A percentile compares a stretch with the other conserved stretches of the same genome.
Evolutionary conservation across 2,329 filamentous ascomycete genomes (phyloP).

Genomic region (Sclerotinia borealis): DNA sequence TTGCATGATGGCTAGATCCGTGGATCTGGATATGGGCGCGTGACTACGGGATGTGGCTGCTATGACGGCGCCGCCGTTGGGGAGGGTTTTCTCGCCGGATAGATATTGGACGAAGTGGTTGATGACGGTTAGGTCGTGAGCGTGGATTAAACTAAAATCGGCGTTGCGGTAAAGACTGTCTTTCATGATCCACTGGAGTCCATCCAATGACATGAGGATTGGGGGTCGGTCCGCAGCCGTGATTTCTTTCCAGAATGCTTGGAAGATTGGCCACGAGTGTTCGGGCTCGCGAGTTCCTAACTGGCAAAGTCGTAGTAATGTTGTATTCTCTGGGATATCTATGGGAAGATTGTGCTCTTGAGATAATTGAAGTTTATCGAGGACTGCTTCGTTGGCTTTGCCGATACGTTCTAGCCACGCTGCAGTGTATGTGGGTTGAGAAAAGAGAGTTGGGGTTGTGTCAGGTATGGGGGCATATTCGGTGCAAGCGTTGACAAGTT

Average conservation of each 20-base stretch:
- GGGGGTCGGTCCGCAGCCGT: constrained; percentile 43
- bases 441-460: constrained; percentile 55
- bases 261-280: constrained; percentile 72
- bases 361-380: constrained; percentile 47
- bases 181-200: constrained; percentile 75
- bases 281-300: constrained; percentile 68
- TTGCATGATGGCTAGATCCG: constrained; percentile 62
- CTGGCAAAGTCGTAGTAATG: constrained; percentile 62
- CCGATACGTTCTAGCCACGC: constrained; percentile 67
- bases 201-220: constrained; percentile 73
- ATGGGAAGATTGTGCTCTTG: constrained; percentile 53
- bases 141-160: constrained; percentile 69
- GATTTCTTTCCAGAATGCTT: constrained; percentile 77
- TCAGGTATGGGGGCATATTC: constrained; percentile 68
- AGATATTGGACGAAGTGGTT: constrained; percentile 70
- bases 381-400: constrained; percentile 63
- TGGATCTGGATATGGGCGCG: constrained; percentile 53
- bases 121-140: constrained; percentile 75
- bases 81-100: constrained; percentile 48
- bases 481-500: constrained; percentile 72
- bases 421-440: constrained; percentile 72
- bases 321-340: constrained; percentile 50
- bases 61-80: constrained; percentile 74
- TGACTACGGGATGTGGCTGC: constrained; percentile 71
- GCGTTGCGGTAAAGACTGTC: constrained; percentile 68